These are phyloP conservation scores for Ophiostoma piceae DNA, from an alignment of 2,329 filamentous ascomycete genomes.

Conservation along the genomic window DNA sequence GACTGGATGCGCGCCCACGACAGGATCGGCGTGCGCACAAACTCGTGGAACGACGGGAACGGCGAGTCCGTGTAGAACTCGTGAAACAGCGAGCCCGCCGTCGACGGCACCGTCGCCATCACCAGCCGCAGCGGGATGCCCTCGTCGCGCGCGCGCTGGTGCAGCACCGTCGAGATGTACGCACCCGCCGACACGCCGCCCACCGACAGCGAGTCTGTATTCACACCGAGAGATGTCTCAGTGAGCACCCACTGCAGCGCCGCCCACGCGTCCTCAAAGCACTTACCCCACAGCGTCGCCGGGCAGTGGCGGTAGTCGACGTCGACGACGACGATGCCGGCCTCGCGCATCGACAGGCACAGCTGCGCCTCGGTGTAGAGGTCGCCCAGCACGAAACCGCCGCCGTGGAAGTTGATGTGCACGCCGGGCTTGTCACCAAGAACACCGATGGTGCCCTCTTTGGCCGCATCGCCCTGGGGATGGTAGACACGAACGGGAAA, in stretches of 20 bases:
- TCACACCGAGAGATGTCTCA: constrained; percentile 33
- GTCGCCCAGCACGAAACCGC: constrained; percentile 38
- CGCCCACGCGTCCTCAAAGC: constrained; percentile 37
- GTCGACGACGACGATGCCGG: constrained; percentile 37
- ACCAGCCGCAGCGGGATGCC: constrained; percentile 36
- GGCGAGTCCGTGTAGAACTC: constrained; percentile 36
- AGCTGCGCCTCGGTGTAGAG: constrained; percentile 34
- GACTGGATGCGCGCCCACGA: constrained; percentile 36
- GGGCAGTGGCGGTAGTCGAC: constrained; percentile 40
- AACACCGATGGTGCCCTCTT: neutral
- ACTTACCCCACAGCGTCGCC: constrained; percentile 36
- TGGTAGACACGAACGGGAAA: constrained; percentile 24
- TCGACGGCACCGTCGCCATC: constrained; percentile 34
- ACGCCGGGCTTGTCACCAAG: constrained; percentile 18
- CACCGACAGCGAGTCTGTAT: constrained; percentile 35
- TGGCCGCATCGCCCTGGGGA: neutral
- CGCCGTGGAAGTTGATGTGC: constrained; percentile 31
- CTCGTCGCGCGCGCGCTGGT: constrained; percentile 37
- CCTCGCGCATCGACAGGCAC: constrained; percentile 37
- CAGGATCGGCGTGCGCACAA: constrained; percentile 38
- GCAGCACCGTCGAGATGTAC: constrained; percentile 42
- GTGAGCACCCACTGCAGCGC: constrained; percentile 37
- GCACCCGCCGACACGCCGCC: constrained; percentile 39
- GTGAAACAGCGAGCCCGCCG: constrained; percentile 31
- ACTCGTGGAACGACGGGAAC: constrained; percentile 21